Evolutionary conservation across 345 rosid genomes (phyloP).

Genomic region (Clarkia xantiana): DNA sequence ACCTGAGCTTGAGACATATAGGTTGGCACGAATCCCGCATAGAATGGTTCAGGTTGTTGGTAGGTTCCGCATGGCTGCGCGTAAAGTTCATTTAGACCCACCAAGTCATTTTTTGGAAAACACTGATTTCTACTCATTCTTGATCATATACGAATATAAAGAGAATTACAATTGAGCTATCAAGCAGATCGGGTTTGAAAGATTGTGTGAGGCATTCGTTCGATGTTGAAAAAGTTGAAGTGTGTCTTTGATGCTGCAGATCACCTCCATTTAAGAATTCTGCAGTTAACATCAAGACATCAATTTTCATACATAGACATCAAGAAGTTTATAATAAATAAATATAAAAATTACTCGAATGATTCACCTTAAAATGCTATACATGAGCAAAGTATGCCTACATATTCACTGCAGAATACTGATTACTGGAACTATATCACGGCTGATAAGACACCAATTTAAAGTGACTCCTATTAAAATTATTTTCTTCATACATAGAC

Average conservation of each 20-base stretch:
- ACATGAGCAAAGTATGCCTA: too few species aligned
- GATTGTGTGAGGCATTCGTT: slow-evolving; percentile 8
- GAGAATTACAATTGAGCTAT: slow-evolving; percentile 23
- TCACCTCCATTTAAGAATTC: too few species aligned
- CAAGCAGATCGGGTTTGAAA: slow-evolving; percentile 19
- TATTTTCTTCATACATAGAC: too few species aligned
- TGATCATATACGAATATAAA: neutral
- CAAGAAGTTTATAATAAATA: too few species aligned
- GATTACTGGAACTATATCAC: too few species aligned
- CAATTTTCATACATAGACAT: too few species aligned
- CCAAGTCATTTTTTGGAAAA: neutral
- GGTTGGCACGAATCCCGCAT: slow-evolving; percentile 26
- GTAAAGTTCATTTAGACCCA: slow-evolving; percentile 3
- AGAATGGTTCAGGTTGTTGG: slow-evolving; percentile 31
- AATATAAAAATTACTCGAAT: too few species aligned
- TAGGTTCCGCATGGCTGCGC: slow-evolving; percentile 42
- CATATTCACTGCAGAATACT: too few species aligned
- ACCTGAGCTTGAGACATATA: slow-evolving; percentile 41
- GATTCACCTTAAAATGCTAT: too few species aligned
- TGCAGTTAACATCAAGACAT: too few species aligned
- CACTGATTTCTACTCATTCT: neutral
- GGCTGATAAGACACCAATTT: too few species aligned
- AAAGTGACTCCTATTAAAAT: too few species aligned
- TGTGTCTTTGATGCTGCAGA: slow-evolving; percentile 3
- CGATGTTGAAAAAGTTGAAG: slow-evolving; percentile 10